phyloP scores from a whole-genome alignment of 306 rosid genomes.

The Nissolia schottii region DNA sequence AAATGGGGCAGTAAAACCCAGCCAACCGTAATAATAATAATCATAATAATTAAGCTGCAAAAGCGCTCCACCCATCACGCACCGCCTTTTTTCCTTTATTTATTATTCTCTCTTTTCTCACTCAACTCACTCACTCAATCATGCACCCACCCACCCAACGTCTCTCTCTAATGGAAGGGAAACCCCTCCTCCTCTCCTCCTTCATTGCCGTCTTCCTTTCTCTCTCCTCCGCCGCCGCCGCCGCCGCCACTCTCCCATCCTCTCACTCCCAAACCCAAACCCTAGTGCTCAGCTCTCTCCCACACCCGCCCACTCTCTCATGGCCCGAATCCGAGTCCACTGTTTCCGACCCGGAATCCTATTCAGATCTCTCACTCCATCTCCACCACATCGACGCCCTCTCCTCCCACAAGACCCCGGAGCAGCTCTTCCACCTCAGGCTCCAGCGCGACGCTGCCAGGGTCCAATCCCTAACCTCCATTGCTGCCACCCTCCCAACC shows the following conservation, averaged over 20 bases:
- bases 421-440: conserved; percentile 61
- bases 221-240: conserved; percentile 36
- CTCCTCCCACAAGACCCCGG: conserved; percentile 46
- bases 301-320: conserved; percentile 40
- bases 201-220: conserved; percentile 23
- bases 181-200: conserved; percentile 22
- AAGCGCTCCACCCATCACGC: not conserved
- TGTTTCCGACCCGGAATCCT: conserved; percentile 19
- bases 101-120: not conserved
- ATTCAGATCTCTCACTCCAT: conserved; percentile 25
- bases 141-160: not conserved
- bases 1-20: no score
- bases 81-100: not conserved
- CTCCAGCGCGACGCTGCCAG: conserved; percentile 67
- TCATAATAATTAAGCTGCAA: no score
- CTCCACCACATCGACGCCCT: conserved; percentile 73
- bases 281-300: conserved; percentile 42
- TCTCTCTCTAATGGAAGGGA: conserved; percentile 41
- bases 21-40: no score
- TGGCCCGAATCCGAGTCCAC: conserved; percentile 35
- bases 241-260: not conserved
- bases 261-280: conserved; percentile 46
- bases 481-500: not conserved
- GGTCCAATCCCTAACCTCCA: conserved; percentile 29
- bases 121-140: not conserved